A percentile compares a stretch with the other conserved stretches of the same genome.
These are phyloP conservation scores for Colletotrichum gigasporum DNA, from an alignment of 2,329 filamentous ascomycete species.

Conservation along the genomic window DNA sequence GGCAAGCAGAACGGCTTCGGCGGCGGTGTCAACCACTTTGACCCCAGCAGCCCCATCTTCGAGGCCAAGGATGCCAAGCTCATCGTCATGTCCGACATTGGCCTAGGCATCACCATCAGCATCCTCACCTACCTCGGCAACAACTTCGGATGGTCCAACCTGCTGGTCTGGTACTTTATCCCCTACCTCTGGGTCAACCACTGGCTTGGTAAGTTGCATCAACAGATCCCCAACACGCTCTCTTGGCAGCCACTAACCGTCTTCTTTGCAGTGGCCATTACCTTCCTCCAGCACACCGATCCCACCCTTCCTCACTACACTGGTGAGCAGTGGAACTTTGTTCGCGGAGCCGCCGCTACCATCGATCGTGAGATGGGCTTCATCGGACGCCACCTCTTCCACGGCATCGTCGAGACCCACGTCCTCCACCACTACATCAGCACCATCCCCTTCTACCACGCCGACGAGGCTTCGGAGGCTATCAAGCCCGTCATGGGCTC, in stretches of 20 bases:
- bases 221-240: background rate
- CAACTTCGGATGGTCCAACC: slow-evolving; percentile 84
- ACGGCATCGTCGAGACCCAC: slow-evolving; percentile 98
- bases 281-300: slow-evolving; percentile 97
- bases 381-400: slow-evolving; percentile 87
- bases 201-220: slow-evolving; percentile 83
- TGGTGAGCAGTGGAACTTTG: slow-evolving; percentile 87
- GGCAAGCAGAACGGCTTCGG: slow-evolving; percentile 88
- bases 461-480: slow-evolving; percentile 61
- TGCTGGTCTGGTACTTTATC: slow-evolving; percentile 93
- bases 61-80: slow-evolving; percentile 90
- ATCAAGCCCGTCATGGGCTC: slow-evolving; percentile 89
- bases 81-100: slow-evolving; percentile 87
- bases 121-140: slow-evolving; percentile 75
- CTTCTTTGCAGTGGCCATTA: slow-evolving; percentile 85
- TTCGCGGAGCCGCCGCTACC: slow-evolving; percentile 91
- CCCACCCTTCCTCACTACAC: slow-evolving; percentile 93
- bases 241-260: background rate
- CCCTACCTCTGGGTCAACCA: slow-evolving; percentile 99
- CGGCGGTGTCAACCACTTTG: slow-evolving; percentile 93
- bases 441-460: slow-evolving; percentile 88
- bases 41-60: slow-evolving; percentile 87
- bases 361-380: slow-evolving; percentile 98
- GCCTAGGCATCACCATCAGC: slow-evolving; percentile 70
- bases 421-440: slow-evolving; percentile 98